A percentile compares a stretch with the other conserved stretches of the same genome.
phyloP scores from a whole-genome alignment of 495 filamentous ascomycete genomes.

The Penicillium flavigenum region DNA sequence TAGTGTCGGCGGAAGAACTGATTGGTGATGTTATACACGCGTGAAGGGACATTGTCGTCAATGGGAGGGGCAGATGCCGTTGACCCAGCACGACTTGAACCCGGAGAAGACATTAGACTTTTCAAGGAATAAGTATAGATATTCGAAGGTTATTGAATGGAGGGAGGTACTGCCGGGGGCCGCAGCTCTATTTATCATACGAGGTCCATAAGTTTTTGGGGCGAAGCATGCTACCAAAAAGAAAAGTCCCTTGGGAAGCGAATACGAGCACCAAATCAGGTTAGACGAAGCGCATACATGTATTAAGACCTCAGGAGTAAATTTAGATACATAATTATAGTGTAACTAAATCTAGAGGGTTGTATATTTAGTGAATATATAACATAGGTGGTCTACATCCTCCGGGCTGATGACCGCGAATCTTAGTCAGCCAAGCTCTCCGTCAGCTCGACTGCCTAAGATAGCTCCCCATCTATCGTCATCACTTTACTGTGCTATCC shows the following conservation, averaged over 20 bases:
- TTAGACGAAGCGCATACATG: background rate
- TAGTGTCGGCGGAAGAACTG: conserved; percentile 20
- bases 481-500: conserved; percentile 23
- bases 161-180: background rate
- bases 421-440: conserved; percentile 37
- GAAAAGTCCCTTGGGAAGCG: conserved; percentile 1
- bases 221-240: conserved; percentile 7
- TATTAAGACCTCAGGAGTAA: background rate
- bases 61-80: conserved; percentile 7
- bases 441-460: conserved; percentile 45
- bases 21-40: conserved; percentile 15
- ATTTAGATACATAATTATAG: background rate
- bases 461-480: conserved; percentile 28
- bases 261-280: conserved; percentile 1
- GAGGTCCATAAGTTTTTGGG: background rate
- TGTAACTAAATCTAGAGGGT: background rate
- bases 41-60: conserved; percentile 9
- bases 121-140: background rate
- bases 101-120: conserved; percentile 12
- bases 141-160: background rate
- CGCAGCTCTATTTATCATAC: background rate
- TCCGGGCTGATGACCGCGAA: background rate
- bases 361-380: background rate
- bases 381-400: background rate
- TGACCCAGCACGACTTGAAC: conserved; percentile 9